Evolutionary conservation across 2,329 filamentous ascomycete species (phyloP), one percentile per base, ranked within the genome.

Genomic region (Sporothrix inflata): DNA sequence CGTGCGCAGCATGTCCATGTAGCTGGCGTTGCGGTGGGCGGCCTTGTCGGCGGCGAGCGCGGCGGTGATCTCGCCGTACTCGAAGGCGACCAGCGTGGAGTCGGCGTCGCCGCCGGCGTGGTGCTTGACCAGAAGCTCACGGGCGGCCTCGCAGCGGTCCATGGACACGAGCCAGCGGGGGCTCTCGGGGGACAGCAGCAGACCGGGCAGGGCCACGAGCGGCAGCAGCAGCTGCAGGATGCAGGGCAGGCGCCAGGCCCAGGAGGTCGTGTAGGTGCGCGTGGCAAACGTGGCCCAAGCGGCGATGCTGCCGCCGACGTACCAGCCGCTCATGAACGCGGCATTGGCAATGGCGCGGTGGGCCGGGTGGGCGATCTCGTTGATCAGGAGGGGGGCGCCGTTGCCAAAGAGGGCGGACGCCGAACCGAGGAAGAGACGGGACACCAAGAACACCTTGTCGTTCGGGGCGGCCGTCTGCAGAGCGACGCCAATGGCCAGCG

Each of bases 171-270:
- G 53, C 47, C 47, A 74, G 53, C 73, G 73, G 19, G 57, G 57
- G 1, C 6, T 11, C 34, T 61, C 57, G 57, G 57, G 57, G 6
- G 38, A 7, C 5, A 12, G 73, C 72, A 19, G 30, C 27, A 73
- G 24, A 19, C 74, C 21, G 34, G 74, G 55, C n/a, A 67, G 69
- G 5, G 65, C 7, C 11, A 65, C 1, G 4, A 38, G 80, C 3
- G 86, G 84, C 7, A 75, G 74, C 21, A 83, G n/a, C 16, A 38
- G 79, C 76, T 89, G 87, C 2, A 87, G 79, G 75, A 87, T 82
- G 11, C 89, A 84, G 0, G 89, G 89, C 21, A 88, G 84, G 24
- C 86, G 81, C 90, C 90, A 91, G 0, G 87, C 60, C 74, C 74
- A 84, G 2, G 79, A 85, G 47, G 76, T 77, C 40, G 83, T 82